Conservation (phyloP, 805 yeast species). For the Candida sanyiensis region DNA sequence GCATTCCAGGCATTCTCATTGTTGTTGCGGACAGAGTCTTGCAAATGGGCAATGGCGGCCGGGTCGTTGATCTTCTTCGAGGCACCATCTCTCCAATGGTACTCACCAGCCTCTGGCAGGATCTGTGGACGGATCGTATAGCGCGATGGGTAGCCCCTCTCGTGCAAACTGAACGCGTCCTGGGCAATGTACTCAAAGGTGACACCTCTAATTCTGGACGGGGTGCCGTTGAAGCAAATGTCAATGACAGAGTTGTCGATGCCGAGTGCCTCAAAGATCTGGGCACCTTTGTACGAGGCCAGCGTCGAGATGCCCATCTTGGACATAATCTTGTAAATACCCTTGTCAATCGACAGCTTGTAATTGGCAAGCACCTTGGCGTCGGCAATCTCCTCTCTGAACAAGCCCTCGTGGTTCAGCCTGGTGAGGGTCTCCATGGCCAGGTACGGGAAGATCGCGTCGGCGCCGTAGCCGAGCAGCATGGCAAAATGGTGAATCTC, state of each 20-base stretch:
- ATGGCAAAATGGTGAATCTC: constrained; percentile 97
- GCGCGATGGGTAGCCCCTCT: constrained; percentile 82
- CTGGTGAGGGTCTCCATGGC: constrained; percentile 84
- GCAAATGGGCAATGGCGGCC: constrained; percentile 87
- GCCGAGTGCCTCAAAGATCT: constrained; percentile 95
- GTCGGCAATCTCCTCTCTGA: constrained; percentile 51
- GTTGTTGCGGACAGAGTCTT: constrained; percentile 97
- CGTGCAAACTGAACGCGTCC: constrained; percentile 92
- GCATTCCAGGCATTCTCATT: constrained; percentile 90
- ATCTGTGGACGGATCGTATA: constrained; percentile 59
- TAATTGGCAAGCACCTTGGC: constrained; percentile 68
- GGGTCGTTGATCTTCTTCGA: constrained; percentile 95
- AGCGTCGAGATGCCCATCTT: constrained; percentile 98
- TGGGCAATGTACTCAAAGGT: constrained; percentile 95
- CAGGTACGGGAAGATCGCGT: constrained; percentile 89
- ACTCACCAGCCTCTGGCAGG: constrained; percentile 93
- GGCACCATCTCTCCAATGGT: constrained; percentile 98
- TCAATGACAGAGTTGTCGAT: constrained; percentile 93
- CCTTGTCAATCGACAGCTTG: constrained; percentile 80
- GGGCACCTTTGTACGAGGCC: constrained; percentile 99
- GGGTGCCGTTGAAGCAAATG: constrained; percentile 94
- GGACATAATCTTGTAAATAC: constrained; percentile 94
- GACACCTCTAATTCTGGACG: constrained; percentile 92
- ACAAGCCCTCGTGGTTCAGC: constrained; percentile 75
- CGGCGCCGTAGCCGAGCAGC: constrained; percentile 94